Evolutionary conservation across 31 red algal species (phyloP).

Genomic region (Bonnemaisonia californica): DNA sequence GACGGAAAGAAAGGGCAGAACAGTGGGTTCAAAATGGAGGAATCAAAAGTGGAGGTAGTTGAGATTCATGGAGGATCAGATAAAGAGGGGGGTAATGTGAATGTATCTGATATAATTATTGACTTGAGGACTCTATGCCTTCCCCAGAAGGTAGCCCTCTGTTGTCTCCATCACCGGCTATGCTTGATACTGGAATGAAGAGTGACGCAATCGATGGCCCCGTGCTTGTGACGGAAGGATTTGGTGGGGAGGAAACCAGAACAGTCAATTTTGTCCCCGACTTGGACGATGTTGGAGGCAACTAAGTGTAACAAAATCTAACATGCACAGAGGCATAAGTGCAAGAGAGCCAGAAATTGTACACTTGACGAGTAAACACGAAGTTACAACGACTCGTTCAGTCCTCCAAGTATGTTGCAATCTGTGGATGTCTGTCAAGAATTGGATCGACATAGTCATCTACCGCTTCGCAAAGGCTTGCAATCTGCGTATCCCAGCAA

Average conservation of each 20-base stretch:
- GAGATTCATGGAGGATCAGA: too few relatives aligned
- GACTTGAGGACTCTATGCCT: neutral
- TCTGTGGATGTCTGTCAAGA: constrained; percentile 59
- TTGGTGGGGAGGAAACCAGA: neutral
- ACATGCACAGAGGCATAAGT: too few relatives aligned
- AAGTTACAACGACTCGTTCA: neutral
- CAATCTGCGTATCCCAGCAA: constrained; percentile 75
- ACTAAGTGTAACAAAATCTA: neutral
- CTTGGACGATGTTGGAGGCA: constrained; percentile 3
- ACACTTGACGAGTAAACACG: neutral
- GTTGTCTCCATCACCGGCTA: neutral
- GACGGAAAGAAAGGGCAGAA: too few relatives aligned
- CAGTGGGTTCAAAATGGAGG: neutral
- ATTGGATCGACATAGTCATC: constrained; percentile 73
- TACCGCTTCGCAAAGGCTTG: constrained; percentile 51
- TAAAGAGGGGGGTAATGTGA: neutral
- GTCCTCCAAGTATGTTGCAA: constrained; percentile 48
- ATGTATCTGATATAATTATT: neutral
- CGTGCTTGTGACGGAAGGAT: neutral
- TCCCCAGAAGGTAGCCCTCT: neutral
- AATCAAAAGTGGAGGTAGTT: neutral
- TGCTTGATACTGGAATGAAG: constrained; percentile 20
- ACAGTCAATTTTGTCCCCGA: constrained; percentile 10
- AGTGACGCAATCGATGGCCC: neutral
- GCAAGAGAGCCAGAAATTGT: neutral